Evolutionary conservation across 1,284 basidiomycete genomes (phyloP).

Genomic region (Athelia psychrophila): DNA sequence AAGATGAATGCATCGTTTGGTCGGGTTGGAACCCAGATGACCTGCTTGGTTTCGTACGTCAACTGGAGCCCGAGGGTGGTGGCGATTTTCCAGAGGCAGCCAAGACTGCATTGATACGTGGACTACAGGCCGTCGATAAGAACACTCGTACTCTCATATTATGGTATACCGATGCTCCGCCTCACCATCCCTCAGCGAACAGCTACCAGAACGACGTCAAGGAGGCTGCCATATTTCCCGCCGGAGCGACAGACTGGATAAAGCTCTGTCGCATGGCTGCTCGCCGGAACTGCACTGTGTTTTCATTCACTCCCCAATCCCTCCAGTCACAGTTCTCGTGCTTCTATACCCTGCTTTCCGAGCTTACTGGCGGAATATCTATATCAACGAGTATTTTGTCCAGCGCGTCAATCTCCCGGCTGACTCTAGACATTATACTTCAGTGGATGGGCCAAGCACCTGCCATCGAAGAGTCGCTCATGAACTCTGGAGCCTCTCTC

Average conservation of each 20-base stretch:
- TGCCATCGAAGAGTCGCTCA: slow-evolving; percentile 7
- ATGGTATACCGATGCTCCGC: slow-evolving; percentile 24
- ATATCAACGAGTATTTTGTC: slow-evolving; percentile 11
- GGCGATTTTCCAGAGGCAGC: slow-evolving; percentile 23
- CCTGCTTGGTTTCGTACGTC: slow-evolving; percentile 12
- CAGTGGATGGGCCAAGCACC: slow-evolving; percentile 20
- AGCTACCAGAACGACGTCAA: slow-evolving; percentile 12
- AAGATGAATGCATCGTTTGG: slow-evolving; percentile 13
- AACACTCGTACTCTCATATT: slow-evolving; percentile 16
- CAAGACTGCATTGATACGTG: slow-evolving; percentile 20
- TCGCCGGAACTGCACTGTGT: slow-evolving; percentile 16
- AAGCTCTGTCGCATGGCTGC: slow-evolving; percentile 16
- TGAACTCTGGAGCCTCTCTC: slow-evolving; percentile 7
- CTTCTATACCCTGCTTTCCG: slow-evolving; percentile 18
- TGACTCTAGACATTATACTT: slow-evolving; percentile 20
- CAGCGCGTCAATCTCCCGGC: slow-evolving; percentile 14
- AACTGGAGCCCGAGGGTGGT: slow-evolving; percentile 14
- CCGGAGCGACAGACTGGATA: slow-evolving; percentile 21
- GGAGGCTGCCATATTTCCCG: slow-evolving; percentile 15
- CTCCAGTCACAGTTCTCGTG: slow-evolving; percentile 3
- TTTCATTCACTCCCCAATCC: slow-evolving; percentile 14
- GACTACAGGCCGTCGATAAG: slow-evolving; percentile 17
- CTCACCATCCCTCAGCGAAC: slow-evolving; percentile 14
- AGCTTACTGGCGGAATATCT: slow-evolving; percentile 18
- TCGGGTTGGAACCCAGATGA: slow-evolving; percentile 19